Base-by-base conservation (phyloP, 2,329 filamentous ascomycete species). In the Hypocreales sp. region DNA sequence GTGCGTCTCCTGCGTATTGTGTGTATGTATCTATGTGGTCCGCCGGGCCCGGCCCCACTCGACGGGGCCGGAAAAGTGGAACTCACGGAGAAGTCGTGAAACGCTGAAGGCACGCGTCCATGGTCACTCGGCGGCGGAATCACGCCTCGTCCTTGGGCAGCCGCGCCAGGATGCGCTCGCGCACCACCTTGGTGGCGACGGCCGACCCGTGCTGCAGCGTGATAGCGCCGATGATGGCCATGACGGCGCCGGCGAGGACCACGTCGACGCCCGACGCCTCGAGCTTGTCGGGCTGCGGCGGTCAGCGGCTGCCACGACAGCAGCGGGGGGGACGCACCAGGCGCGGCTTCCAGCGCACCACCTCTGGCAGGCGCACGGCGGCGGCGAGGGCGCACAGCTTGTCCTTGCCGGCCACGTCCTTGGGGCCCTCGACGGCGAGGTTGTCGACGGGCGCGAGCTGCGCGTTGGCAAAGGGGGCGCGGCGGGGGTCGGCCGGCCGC, bases 281-380 rank as follows among this genome's bases (percentile, higher is more conserved):
- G 29, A 92, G 62, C 40, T 84, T 75, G 34, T 75, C 60, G 14
- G 73, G 67, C 65, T 70, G 34, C 24, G 7, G 18, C 18, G 18
- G 18, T 18, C n/a, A 18, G 10, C 9, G 11, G 12, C 15, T 15
- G 20, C 7, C 8, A 5, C 25, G 29, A 38, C 29, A 39, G 37
- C 20, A 19, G 10, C n/a, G 1, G 1, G 9, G 16, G 6, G 17
- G 28, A 50, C 71, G 46, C 60, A 92, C 84, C 59, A 78, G 66
- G 57, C 69, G 72, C 16, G 90, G 90, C 52, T 79, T 81, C 90
- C 90, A 95, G 55, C 90, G 66, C 38, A 93, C 58, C 15, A 94
- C 81, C 21, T 70, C 65, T 31, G 70, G 55, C 44, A 98, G 47
- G 0, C 82, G 79, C 32, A 82, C 75, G 16, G 70, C 64, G 21